phyloP scores from a whole-genome alignment of 805 yeast genomes.

The Saccharomyces kudriavzevii region DNA sequence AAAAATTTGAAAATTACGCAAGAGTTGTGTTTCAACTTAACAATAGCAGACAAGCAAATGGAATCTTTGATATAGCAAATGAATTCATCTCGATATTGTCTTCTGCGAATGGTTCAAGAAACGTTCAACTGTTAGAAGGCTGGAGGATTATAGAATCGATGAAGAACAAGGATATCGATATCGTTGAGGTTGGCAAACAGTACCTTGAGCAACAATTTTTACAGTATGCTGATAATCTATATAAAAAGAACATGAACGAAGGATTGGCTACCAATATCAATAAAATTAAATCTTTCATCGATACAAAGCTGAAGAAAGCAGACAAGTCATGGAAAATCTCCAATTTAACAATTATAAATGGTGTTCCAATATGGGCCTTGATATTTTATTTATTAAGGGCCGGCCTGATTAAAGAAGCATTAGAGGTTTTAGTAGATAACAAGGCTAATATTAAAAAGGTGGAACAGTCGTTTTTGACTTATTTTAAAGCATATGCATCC shows the following conservation, averaged over 20 bases:
- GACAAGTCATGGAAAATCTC: constrained; percentile 43
- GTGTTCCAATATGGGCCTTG: constrained; percentile 90
- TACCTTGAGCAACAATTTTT: constrained; percentile 73
- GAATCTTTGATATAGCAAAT: constrained; percentile 47
- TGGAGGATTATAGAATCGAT: constrained; percentile 56
- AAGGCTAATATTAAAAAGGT: constrained; percentile 71
- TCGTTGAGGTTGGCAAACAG: constrained; percentile 47
- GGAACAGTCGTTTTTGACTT: constrained; percentile 76
- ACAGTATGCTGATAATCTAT: constrained; percentile 60
- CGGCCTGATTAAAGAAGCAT: constrained; percentile 74
- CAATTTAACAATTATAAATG: constrained; percentile 63
- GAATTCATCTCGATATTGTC: constrained; percentile 56
- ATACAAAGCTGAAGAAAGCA: constrained; percentile 37
- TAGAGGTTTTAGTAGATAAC: constrained; percentile 55
- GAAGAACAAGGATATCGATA: constrained; percentile 27
- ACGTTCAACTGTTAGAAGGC: constrained; percentile 64
- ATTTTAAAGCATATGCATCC: constrained; percentile 61
- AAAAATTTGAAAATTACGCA: constrained; percentile 69
- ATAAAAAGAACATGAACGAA: constrained; percentile 44
- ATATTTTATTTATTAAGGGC: constrained; percentile 77
- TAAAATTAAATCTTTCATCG: constrained; percentile 58
- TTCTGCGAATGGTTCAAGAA: constrained; percentile 42
- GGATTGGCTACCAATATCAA: constrained; percentile 67
- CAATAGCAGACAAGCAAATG: constrained; percentile 50
- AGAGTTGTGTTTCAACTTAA: constrained; percentile 62